Percentiles rank a stretch among this genome's conserved stretches.
These are phyloP conservation scores for Ustilago bromivora DNA, from an alignment of 1,284 basidiomycete species.

Conservation along the genomic window DNA sequence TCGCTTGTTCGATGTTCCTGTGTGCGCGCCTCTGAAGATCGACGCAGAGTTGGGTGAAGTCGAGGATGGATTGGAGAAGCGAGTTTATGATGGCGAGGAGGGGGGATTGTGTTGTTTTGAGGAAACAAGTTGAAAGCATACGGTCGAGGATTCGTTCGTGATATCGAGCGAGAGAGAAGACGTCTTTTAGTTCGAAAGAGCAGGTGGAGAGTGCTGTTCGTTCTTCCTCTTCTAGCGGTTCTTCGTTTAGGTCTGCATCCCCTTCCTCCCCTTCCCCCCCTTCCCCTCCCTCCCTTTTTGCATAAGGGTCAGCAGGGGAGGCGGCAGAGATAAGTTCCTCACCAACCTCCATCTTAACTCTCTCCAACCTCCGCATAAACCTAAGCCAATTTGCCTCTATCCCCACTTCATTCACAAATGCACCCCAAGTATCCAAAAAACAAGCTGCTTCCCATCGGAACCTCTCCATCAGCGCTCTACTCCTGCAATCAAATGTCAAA, in stretches of 20 bases:
- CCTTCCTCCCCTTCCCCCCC: conserved; percentile 5
- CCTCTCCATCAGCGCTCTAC: conserved; percentile 32
- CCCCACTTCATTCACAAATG: conserved; percentile 40
- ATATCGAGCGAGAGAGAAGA: conserved; percentile 56
- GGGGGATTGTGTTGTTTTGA: conserved; percentile 39
- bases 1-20: conserved; percentile 18
- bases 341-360: conserved; percentile 28
- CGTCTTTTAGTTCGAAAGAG: conserved; percentile 52
- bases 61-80: conserved; percentile 40
- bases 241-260: conserved; percentile 38
- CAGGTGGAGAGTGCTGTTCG: conserved; percentile 27
- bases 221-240: conserved; percentile 37
- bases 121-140: conserved; percentile 53
- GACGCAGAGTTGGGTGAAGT: conserved; percentile 44
- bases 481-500: conserved; percentile 35
- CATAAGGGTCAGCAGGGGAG: too few species aligned
- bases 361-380: conserved; percentile 40
- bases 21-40: conserved; percentile 28
- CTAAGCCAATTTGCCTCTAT: conserved; percentile 40
- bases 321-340: conserved; percentile 25
- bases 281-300: neutral
- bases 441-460: conserved; percentile 34
- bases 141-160: conserved; percentile 56
- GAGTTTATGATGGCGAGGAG: conserved; percentile 30
- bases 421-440: conserved; percentile 34